Percentiles rank a stretch among this genome's conserved stretches.
Conservation (phyloP, 495 filamentous ascomycete species). For the Oidiodendron maius region DNA sequence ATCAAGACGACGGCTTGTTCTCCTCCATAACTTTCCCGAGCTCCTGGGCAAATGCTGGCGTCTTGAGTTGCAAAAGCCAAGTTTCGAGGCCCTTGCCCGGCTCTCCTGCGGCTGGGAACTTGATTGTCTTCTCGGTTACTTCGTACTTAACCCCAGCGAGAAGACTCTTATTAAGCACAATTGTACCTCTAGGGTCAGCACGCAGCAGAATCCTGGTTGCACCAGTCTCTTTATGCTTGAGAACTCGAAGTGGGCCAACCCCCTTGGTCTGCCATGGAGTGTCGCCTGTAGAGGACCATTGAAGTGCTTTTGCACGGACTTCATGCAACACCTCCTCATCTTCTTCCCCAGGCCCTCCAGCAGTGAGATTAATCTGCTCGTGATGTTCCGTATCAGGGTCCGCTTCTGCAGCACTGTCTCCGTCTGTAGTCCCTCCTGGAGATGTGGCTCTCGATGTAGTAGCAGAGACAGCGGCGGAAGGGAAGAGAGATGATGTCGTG, state of each 20-base stretch:
- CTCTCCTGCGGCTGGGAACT: constrained; percentile 46
- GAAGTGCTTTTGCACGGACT: constrained; percentile 56
- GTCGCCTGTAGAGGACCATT: constrained; percentile 30
- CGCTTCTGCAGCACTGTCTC: constrained; percentile 25
- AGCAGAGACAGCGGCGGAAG: constrained; percentile 30
- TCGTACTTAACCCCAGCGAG: constrained; percentile 54
- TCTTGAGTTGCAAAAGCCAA: constrained; percentile 62
- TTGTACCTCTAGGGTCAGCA: constrained; percentile 60
- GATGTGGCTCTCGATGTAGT: constrained; percentile 42
- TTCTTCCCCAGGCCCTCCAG: constrained; percentile 62
- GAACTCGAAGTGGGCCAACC: constrained; percentile 57
- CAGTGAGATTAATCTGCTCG: constrained; percentile 57
- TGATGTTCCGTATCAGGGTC: constrained; percentile 25
- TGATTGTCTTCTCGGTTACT: constrained; percentile 45
- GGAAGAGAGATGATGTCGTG: constrained; percentile 27
- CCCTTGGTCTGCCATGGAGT: constrained; percentile 53
- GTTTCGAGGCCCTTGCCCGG: constrained; percentile 46
- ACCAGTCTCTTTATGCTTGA: constrained; percentile 60
- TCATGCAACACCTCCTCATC: constrained; percentile 60
- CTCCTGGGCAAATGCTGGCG: constrained; percentile 34
- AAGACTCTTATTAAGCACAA: constrained; percentile 62
- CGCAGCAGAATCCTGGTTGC: constrained; percentile 60
- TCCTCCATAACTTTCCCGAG: constrained; percentile 40
- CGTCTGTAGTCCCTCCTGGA: constrained; percentile 38
- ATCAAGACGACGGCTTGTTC: constrained; percentile 27